These are phyloP conservation scores for Speleostelium caveatum DNA, from an alignment of 78 protist species.

Conservation along the genomic window DNA sequence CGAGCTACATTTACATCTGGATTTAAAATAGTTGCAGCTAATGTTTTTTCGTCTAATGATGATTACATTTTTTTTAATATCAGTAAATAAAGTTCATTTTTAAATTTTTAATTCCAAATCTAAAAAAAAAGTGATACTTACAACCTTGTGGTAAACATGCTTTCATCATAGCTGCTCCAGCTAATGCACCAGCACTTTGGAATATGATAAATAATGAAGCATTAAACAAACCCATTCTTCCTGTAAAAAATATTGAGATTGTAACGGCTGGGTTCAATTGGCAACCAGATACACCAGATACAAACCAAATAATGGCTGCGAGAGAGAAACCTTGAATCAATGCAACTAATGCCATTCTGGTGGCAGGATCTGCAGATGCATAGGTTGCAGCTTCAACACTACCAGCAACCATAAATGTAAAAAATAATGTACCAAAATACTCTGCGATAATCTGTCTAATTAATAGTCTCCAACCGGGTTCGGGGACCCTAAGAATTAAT, in stretches of 20 bases:
- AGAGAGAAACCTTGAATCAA: constrained; percentile 50
- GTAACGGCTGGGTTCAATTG: constrained; percentile 80
- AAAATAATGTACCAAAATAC: constrained; percentile 57
- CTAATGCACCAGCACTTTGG: constrained; percentile 78
- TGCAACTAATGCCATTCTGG: constrained; percentile 5
- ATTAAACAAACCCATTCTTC: constrained; percentile 73
- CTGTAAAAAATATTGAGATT: constrained; percentile 34
- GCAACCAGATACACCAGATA: constrained; percentile 74
- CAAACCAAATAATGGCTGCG: constrained; percentile 55
- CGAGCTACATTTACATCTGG: constrained; percentile 30
- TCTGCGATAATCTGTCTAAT: constrained; percentile 51
- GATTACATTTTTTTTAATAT: neutral
- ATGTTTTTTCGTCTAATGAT: constrained; percentile 44
- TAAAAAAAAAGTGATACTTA: no score
- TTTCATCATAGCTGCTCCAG: constrained; percentile 64
- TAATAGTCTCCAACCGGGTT: constrained; percentile 15
- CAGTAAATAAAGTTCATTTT: neutral
- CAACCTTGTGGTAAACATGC: constrained; percentile 41
- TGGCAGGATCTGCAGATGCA: neutral
- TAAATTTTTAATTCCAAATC: neutral
- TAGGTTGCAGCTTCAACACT: constrained; percentile 18
- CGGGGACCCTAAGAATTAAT: constrained; percentile 49
- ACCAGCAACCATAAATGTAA: constrained; percentile 16
- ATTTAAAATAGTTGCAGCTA: constrained; percentile 36
- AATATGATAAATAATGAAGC: constrained; percentile 56